Percentiles rank a stretch among this genome's conserved stretches.
These are phyloP conservation scores for Colletotrichum gloeosporioides DNA, from an alignment of 2,329 filamentous ascomycete species.

Conservation along the genomic window DNA sequence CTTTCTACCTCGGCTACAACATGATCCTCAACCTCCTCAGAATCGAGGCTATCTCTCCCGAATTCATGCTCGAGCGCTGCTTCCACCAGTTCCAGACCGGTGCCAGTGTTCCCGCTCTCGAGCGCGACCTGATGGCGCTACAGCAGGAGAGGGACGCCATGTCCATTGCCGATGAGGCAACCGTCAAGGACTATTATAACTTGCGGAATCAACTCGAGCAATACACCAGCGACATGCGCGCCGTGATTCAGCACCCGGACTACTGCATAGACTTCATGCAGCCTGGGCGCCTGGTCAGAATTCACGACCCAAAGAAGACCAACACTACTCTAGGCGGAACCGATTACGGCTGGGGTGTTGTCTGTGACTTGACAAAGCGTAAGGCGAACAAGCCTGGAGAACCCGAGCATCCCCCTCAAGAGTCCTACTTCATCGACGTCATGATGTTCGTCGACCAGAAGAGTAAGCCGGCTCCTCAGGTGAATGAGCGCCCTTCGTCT, in stretches of 20 bases:
- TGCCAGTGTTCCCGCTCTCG: slow-evolving; percentile 81
- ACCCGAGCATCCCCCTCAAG: slow-evolving; percentile 74
- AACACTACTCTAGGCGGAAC: slow-evolving; percentile 52
- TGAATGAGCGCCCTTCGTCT: slow-evolving; percentile 33
- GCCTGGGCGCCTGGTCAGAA: slow-evolving; percentile 83
- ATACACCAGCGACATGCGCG: slow-evolving; percentile 87
- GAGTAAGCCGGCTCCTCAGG: slow-evolving; percentile 48
- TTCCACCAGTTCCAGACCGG: slow-evolving; percentile 99
- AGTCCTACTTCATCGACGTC: slow-evolving; percentile 84
- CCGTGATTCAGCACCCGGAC: slow-evolving; percentile 89
- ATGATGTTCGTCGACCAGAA: slow-evolving; percentile 66
- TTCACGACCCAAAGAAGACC: slow-evolving; percentile 70
- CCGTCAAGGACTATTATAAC: slow-evolving; percentile 93
- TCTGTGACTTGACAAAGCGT: slow-evolving; percentile 75
- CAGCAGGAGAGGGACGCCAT: slow-evolving; percentile 77
- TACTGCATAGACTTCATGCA: slow-evolving; percentile 87
- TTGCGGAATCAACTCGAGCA: slow-evolving; percentile 82
- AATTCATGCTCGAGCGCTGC: slow-evolving; percentile 98
- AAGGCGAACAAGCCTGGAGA: slow-evolving; percentile 70
- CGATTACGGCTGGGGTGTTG: slow-evolving; percentile 95
- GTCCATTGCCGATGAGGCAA: slow-evolving; percentile 83
- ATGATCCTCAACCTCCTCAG: slow-evolving; percentile 97
- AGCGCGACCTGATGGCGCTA: slow-evolving; percentile 81
- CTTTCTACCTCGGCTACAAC: slow-evolving; percentile 97
- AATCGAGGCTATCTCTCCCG: slow-evolving; percentile 98